phyloP scores from a whole-genome alignment of 441 rosid species.

The Erodium chrysanthum region DNA sequence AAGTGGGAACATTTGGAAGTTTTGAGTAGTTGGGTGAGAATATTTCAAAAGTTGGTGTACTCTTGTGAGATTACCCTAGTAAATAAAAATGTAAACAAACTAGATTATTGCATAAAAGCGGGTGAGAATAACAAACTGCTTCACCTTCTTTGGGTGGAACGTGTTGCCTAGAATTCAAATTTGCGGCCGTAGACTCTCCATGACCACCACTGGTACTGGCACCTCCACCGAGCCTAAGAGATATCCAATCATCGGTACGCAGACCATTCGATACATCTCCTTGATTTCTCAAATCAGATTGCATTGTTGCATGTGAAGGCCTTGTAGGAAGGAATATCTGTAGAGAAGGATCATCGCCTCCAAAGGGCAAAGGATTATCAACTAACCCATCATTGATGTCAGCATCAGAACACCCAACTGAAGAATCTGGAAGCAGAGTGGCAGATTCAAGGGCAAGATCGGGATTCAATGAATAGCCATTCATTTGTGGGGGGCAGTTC shows the following conservation, averaged over 20 bases:
- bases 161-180: constrained; percentile 44
- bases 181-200: constrained; percentile 35
- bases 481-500: constrained; percentile 44
- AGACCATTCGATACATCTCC: constrained; percentile 70
- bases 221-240: constrained; percentile 81
- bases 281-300: constrained; percentile 49
- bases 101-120: not conserved
- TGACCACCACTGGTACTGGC: constrained; percentile 31
- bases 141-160: constrained; percentile 41
- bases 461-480: constrained; percentile 55
- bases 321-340: constrained; percentile 87
- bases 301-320: constrained; percentile 54
- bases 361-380: constrained; percentile 73
- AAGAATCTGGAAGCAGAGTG: constrained; percentile 42
- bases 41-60: no score
- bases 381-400: constrained; percentile 60
- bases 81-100: no score
- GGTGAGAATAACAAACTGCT: constrained; percentile 34
- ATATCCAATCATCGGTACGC: constrained; percentile 78
- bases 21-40: no score
- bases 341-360: constrained; percentile 77
- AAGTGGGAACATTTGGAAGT: no score
- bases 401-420: constrained; percentile 41
- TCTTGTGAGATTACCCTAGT: no score
- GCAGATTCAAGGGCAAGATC: constrained; percentile 44